phyloP scores from a whole-genome alignment of 352 stramenopile genomes.

The Globisporangium paddicum region DNA sequence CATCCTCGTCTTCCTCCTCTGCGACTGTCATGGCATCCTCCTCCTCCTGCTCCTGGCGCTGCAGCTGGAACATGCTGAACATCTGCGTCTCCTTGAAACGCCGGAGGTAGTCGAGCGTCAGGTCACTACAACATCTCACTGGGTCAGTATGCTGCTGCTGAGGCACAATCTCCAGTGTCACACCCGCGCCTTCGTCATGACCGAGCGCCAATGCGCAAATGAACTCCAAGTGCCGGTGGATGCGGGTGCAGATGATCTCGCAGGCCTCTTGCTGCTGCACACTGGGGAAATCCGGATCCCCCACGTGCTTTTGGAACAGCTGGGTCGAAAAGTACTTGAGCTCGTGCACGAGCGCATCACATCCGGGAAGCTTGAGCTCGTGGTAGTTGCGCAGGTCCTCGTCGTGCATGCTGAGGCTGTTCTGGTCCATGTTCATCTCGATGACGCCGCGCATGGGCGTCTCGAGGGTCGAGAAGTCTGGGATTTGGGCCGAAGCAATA shows the following conservation, averaged over 20 bases:
- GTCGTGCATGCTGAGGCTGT: slow-evolving; percentile 71
- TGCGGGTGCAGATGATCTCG: slow-evolving; percentile 58
- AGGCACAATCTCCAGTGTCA: not conserved
- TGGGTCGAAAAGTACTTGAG: slow-evolving; percentile 44
- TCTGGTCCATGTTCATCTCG: slow-evolving; percentile 81
- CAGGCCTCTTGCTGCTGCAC: slow-evolving; percentile 68
- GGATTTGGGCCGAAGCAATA: slow-evolving; percentile 34
- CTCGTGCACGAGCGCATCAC: slow-evolving; percentile 67
- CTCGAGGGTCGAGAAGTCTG: slow-evolving; percentile 52
- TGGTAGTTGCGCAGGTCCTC: slow-evolving; percentile 71
- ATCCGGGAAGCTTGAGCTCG: slow-evolving; percentile 70
- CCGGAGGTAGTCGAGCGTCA: slow-evolving; percentile 52
- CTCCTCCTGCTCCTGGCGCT: slow-evolving; percentile 32
- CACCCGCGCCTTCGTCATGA: slow-evolving; percentile 12
- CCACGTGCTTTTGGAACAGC: slow-evolving; percentile 53
- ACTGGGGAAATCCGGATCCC: slow-evolving; percentile 54
- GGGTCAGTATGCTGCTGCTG: not conserved
- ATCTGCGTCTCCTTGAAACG: slow-evolving; percentile 79
- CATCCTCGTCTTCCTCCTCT: slow-evolving; percentile 20
- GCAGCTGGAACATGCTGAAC: slow-evolving; percentile 68
- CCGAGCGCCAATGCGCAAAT: slow-evolving; percentile 50
- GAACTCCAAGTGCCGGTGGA: slow-evolving; percentile 55
- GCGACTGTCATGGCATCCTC: slow-evolving; percentile 22
- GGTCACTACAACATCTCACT: slow-evolving; percentile 35
- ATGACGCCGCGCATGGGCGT: slow-evolving; percentile 65